Conservation (phyloP, 306 rosid species). For the Parietaria judaica region DNA sequence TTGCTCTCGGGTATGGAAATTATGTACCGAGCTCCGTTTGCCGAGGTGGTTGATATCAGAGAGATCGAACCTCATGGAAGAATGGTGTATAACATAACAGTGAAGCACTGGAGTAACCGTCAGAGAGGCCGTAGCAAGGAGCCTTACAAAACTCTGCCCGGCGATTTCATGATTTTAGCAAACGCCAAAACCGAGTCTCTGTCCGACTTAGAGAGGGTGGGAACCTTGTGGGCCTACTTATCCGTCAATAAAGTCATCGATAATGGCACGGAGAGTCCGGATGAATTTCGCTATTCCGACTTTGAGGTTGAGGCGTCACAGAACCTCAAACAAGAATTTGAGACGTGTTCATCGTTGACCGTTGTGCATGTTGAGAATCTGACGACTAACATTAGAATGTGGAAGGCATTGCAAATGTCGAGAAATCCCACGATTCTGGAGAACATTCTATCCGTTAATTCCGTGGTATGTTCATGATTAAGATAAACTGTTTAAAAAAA, state of each 20-base stretch:
- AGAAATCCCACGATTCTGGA: constrained; percentile 26
- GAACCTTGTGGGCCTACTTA: constrained; percentile 44
- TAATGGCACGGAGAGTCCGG: constrained; percentile 12
- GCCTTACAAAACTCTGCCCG: constrained; percentile 48
- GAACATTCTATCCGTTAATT: constrained; percentile 27
- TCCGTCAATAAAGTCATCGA: constrained; percentile 31
- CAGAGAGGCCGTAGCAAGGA: constrained; percentile 41
- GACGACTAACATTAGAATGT: constrained; percentile 38
- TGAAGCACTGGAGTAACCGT: constrained; percentile 45
- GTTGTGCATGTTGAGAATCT: constrained; percentile 42
- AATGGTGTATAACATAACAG: constrained; percentile 27
- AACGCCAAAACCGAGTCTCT: constrained; percentile 46
- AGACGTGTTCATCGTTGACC: constrained; percentile 25
- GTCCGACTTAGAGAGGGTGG: constrained; percentile 40
- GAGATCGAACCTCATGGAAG: constrained; percentile 14
- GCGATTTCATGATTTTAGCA: constrained; percentile 54
- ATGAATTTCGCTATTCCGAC: constrained; percentile 8
- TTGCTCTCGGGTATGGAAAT: constrained; percentile 44
- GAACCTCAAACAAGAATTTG: constrained; percentile 16
- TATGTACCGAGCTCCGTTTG: constrained; percentile 39
- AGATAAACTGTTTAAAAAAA: neutral
- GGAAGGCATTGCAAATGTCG: constrained; percentile 45
- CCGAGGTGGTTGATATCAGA: constrained; percentile 31
- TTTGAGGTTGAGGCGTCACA: constrained; percentile 40
- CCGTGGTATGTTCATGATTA: constrained; percentile 30